Conservation (phyloP, 495 filamentous ascomycete genomes). For the Cenococcum geophilum region DNA sequence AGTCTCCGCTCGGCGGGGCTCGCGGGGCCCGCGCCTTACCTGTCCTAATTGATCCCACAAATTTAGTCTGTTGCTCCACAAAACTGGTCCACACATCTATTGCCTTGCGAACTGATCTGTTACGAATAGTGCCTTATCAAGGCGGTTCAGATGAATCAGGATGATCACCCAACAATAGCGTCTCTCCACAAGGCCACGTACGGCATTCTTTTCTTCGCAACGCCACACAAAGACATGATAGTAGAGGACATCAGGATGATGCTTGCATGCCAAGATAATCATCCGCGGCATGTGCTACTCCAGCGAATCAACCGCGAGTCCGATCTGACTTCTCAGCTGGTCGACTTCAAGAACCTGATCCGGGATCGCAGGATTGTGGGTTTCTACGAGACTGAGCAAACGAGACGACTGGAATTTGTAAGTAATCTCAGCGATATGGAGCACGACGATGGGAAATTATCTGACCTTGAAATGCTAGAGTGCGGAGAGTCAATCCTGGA, state of each 20-base stretch:
- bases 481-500: conserved; percentile 6
- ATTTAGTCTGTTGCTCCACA: no score
- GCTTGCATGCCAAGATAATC: conserved; percentile 26
- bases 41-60: no score
- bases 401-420: conserved; percentile 28
- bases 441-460: background rate
- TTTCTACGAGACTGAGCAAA: conserved; percentile 37
- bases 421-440: background rate
- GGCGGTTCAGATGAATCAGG: conserved; percentile 30
- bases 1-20: no score
- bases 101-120: no score
- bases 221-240: conserved; percentile 36
- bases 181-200: conserved; percentile 38
- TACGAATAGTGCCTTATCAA: conserved; percentile 35
- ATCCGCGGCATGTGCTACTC: conserved; percentile 32
- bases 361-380: conserved; percentile 34
- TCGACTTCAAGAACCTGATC: conserved; percentile 31
- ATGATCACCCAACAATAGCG: conserved; percentile 32
- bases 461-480: background rate
- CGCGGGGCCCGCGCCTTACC: no score
- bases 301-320: conserved; percentile 25
- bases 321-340: conserved; percentile 25
- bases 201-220: conserved; percentile 37
- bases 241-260: conserved; percentile 36
- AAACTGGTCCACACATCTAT: no score